Conservation (phyloP, 345 rosid species). For the Arabidopsis thaliana region DNA sequence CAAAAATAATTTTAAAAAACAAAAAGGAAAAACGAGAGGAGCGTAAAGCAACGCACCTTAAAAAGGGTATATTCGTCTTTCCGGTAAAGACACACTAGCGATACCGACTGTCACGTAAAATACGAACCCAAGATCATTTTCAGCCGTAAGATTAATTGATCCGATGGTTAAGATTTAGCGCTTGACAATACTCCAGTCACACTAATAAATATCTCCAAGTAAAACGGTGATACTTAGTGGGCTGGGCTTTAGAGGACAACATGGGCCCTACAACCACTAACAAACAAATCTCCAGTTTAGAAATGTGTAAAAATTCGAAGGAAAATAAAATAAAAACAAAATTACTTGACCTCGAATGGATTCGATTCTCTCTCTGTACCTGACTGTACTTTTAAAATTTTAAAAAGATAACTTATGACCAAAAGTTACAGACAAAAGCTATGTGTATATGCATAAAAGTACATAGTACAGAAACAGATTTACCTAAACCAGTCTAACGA, state of each 20-base stretch:
- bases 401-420: background rate
- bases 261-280: constrained; percentile 1
- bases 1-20: background rate
- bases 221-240: constrained; percentile 32
- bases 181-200: background rate
- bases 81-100: background rate
- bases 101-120: constrained; percentile 25
- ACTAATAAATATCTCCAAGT: constrained; percentile 6
- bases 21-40: constrained; percentile 34
- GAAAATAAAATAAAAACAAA: background rate
- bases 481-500: constrained; percentile 40
- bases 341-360: background rate
- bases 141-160: constrained; percentile 18
- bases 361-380: background rate
- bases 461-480: constrained; percentile 31
- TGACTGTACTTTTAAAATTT: background rate
- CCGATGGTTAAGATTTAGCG: constrained; percentile 12
- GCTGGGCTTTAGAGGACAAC: constrained; percentile 36
- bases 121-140: background rate
- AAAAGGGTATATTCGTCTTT: constrained; percentile 42
- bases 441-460: constrained; percentile 43
- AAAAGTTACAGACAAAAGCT: constrained; percentile 33
- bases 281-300: background rate
- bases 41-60: constrained; percentile 39
- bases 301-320: background rate